Conservation (phyloP, 108 stramenopile genomes). For the Fistulifera pelliculosa region DNA sequence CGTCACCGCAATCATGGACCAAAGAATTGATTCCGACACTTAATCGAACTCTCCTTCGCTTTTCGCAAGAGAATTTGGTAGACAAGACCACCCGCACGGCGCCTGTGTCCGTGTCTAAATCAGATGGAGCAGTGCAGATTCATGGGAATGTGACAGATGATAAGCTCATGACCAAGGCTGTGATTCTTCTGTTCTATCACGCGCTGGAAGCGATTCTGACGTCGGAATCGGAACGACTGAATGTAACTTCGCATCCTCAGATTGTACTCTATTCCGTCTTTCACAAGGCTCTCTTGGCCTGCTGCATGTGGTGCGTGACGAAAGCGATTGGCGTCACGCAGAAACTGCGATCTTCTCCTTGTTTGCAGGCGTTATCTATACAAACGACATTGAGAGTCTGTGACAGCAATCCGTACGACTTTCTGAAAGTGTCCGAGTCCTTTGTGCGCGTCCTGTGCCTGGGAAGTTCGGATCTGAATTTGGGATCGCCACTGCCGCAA, state of each 20-base stretch:
- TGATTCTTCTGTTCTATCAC: constrained; percentile 27
- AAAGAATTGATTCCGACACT: constrained; percentile 17
- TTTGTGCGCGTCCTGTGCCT: constrained; percentile 17
- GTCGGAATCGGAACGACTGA: constrained; percentile 16
- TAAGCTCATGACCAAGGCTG: constrained; percentile 15
- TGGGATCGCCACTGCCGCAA: constrained; percentile 8
- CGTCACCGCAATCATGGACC: background rate
- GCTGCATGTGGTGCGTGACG: constrained; percentile 18
- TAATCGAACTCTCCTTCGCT: constrained; percentile 3
- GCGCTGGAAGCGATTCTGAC: constrained; percentile 24
- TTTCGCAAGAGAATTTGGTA: constrained; percentile 7
- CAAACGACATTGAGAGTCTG: constrained; percentile 8
- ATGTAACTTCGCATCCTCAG: constrained; percentile 9
- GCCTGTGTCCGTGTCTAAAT: background rate
- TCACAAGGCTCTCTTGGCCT: constrained; percentile 27
- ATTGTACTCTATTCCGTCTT: constrained; percentile 13
- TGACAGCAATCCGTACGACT: constrained; percentile 20
- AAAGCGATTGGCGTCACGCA: constrained; percentile 19
- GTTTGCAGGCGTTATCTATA: constrained; percentile 3
- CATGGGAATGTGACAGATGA: background rate
- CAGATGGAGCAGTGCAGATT: constrained; percentile 2
- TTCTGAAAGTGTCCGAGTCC: constrained; percentile 28
- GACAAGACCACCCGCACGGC: background rate
- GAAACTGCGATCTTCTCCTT: constrained; percentile 7
- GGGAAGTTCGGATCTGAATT: background rate